Conservation (phyloP, 2,329 filamentous ascomycete species). For the Calonectria ilicicola region DNA sequence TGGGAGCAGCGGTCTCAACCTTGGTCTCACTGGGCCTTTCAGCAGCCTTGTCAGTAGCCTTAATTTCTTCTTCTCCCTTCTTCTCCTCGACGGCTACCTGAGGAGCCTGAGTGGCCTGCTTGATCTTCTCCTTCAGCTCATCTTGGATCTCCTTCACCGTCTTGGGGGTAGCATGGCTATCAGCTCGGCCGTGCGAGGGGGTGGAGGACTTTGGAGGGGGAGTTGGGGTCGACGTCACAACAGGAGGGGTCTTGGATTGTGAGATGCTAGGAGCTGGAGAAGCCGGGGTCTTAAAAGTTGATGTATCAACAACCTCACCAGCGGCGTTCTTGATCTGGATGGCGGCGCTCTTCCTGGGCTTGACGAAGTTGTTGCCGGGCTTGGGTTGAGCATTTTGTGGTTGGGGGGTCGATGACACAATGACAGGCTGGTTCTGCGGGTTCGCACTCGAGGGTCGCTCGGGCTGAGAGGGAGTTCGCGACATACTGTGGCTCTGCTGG, state of each 20-base stretch:
- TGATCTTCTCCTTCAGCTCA: conserved; percentile 85
- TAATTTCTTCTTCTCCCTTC: conserved; percentile 43
- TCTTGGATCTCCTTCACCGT: conserved; percentile 84
- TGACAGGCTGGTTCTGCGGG: conserved; percentile 69
- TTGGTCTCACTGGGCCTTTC: conserved; percentile 48
- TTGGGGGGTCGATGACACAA: conserved; percentile 71
- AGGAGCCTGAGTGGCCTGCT: conserved; percentile 64
- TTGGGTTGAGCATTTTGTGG: conserved; percentile 72
- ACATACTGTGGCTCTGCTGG: conserved; percentile 78
- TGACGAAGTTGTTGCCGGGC: conserved; percentile 60
- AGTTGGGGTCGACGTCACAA: conserved; percentile 81
- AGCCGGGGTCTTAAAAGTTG: conserved; percentile 67
- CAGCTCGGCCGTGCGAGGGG: conserved; percentile 75
- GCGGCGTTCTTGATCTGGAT: conserved; percentile 87
- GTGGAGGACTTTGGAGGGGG: conserved; percentile 82
- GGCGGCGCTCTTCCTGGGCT: conserved; percentile 75
- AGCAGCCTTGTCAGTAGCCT: conserved; percentile 31
- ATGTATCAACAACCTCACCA: conserved; percentile 82
- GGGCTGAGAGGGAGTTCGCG: conserved; percentile 85
- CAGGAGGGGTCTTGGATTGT: conserved; percentile 73
- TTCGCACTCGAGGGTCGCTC: conserved; percentile 75
- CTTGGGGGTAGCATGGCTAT: conserved; percentile 77
- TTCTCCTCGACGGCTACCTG: conserved; percentile 47
- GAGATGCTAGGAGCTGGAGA: conserved; percentile 68
- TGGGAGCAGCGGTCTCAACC: conserved; percentile 45